phyloP scores from a whole-genome alignment of 2,329 filamentous ascomycete species.

The Cryphonectria carpinicola region DNA sequence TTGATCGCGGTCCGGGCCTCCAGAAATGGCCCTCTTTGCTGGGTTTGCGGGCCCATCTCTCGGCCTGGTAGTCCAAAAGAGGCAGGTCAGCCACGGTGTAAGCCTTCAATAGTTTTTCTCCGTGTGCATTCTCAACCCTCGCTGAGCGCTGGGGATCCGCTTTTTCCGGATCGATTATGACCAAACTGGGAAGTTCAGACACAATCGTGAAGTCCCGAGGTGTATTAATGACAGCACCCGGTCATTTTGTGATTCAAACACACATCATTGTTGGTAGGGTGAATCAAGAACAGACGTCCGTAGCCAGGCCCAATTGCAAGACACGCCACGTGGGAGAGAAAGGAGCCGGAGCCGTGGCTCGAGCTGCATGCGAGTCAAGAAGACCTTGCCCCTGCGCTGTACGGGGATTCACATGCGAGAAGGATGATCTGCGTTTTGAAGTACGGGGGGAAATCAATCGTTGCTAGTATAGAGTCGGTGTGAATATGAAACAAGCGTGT shows the following conservation, averaged over 20 bases:
- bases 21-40: background rate
- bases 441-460: no score
- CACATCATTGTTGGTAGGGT: background rate
- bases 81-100: constrained; percentile 10
- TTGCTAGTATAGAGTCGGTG: no score
- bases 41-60: background rate
- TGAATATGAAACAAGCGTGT: no score
- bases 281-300: background rate
- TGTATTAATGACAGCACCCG: background rate
- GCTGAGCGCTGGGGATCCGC: background rate
- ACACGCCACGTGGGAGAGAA: background rate
- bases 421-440: no score
- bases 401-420: no score
- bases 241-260: background rate
- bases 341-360: background rate
- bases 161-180: background rate
- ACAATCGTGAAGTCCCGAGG: background rate
- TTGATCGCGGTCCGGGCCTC: background rate
- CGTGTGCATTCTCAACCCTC: background rate
- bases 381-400: no score
- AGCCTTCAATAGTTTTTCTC: background rate
- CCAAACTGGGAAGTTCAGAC: background rate
- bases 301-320: background rate
- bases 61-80: constrained; percentile 2
- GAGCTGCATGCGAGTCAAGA: no score